A percentile compares a stretch with the other conserved stretches of the same genome.
Conservation (phyloP, 805 yeast genomes). For the Jamesozyma piceae region DNA sequence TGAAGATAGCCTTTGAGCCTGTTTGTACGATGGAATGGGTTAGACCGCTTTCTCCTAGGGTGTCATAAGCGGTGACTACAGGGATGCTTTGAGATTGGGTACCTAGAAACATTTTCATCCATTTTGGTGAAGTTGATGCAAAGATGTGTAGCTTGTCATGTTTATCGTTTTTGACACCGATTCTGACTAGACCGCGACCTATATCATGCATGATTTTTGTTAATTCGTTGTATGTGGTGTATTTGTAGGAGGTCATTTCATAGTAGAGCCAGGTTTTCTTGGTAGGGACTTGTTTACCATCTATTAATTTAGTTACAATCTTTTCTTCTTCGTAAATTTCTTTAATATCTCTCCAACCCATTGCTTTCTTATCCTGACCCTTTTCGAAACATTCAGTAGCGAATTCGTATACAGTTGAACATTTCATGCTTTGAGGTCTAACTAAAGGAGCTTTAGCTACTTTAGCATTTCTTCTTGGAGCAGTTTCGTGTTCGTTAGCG, state of each 20-base stretch:
- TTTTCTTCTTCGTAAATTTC: constrained; percentile 73
- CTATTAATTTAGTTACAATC: constrained; percentile 60
- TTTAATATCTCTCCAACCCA: constrained; percentile 72
- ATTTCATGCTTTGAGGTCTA: constrained; percentile 57
- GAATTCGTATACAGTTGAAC: constrained; percentile 63
- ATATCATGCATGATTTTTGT: constrained; percentile 38
- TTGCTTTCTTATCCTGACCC: constrained; percentile 44
- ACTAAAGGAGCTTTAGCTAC: constrained; percentile 33
- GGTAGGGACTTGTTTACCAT: constrained; percentile 63
- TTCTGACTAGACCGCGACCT: constrained; percentile 66
- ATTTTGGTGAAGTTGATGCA: constrained; percentile 80
- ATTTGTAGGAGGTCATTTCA: constrained; percentile 67
- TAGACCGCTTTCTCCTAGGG: constrained; percentile 81
- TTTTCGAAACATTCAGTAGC: constrained; percentile 50
- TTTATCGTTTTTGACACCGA: constrained; percentile 53
- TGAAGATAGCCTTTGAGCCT: constrained; percentile 65
- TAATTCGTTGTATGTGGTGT: constrained; percentile 53
- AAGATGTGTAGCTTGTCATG: constrained; percentile 64
- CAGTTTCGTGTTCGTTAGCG: constrained; percentile 67
- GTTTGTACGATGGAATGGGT: constrained; percentile 81
- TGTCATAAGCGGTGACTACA: constrained; percentile 94
- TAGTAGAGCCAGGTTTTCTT: constrained; percentile 83
- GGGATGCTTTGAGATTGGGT: constrained; percentile 71
- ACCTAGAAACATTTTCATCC: constrained; percentile 86
- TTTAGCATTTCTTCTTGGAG: constrained; percentile 63